Conservation (phyloP, 805 yeast species). For the Lipomyces yamadae region DNA sequence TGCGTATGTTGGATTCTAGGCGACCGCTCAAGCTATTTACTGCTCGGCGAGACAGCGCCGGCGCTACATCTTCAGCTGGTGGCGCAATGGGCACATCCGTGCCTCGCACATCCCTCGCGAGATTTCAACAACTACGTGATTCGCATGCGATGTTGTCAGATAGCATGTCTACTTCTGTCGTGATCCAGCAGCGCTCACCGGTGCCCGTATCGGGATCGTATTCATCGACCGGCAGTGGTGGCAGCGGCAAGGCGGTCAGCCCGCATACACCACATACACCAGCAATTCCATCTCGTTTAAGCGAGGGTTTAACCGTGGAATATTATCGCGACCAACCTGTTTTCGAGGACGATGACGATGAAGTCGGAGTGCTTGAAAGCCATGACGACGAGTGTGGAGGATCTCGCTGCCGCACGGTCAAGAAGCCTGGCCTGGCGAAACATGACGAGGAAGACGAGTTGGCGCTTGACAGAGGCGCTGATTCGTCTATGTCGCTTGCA, state of each 20-base stretch:
- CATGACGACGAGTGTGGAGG: conserved; percentile 15
- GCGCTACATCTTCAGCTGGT: background rate
- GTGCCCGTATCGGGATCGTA: conserved; percentile 20
- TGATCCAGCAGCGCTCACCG: conserved; percentile 27
- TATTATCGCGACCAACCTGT: conserved; percentile 33
- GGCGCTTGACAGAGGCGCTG: conserved; percentile 6
- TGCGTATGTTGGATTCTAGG: conserved; percentile 69
- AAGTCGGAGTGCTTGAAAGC: conserved; percentile 13
- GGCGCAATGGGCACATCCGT: conserved; percentile 13
- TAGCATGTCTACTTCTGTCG: conserved; percentile 43
- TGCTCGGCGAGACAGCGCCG: conserved; percentile 1
- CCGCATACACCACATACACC: conserved; percentile 43
- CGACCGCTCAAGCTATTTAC: conserved; percentile 53
- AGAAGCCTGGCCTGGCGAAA: conserved; percentile 19
- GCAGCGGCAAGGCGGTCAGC: conserved; percentile 27
- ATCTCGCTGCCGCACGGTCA: background rate
- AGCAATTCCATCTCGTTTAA: conserved; percentile 46
- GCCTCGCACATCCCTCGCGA: conserved; percentile 39
- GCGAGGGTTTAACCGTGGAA: conserved; percentile 43
- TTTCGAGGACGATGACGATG: conserved; percentile 35
- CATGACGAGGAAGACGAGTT: background rate
- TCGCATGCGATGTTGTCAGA: conserved; percentile 47
- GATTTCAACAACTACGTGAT: conserved; percentile 45
- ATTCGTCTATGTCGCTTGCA: conserved; percentile 1
- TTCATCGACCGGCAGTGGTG: conserved; percentile 21